Percentiles rank a stretch among this genome's conserved stretches.
These are phyloP conservation scores for Aspergillus thermomutatus DNA, from an alignment of 2,329 filamentous ascomycete genomes.

Conservation along the genomic window DNA sequence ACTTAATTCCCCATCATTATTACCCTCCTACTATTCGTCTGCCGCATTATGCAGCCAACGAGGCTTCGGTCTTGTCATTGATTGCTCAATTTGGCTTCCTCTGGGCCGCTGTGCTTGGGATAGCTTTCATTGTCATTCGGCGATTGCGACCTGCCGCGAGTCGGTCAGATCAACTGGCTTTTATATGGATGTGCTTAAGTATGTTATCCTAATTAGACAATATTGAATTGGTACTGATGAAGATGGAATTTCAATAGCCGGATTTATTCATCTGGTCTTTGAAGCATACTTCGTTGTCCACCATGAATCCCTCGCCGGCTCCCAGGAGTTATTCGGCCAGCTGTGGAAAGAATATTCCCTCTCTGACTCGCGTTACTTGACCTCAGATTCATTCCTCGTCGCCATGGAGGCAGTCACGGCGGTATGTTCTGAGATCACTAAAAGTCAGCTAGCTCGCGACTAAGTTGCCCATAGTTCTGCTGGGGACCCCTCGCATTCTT, in stretches of 20 bases:
- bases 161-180: conserved; percentile 50
- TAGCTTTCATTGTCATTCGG: conserved; percentile 52
- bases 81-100: conserved; percentile 56
- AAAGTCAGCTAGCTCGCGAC: background rate
- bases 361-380: conserved; percentile 80
- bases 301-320: conserved; percentile 57
- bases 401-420: conserved; percentile 77
- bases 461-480: conserved; percentile 33
- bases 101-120: conserved; percentile 52
- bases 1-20: conserved; percentile 54
- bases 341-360: conserved; percentile 88
- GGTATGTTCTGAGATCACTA: conserved; percentile 44
- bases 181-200: conserved; percentile 69
- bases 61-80: conserved; percentile 53
- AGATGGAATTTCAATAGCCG: conserved; percentile 1
- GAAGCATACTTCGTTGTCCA: conserved; percentile 72
- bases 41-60: conserved; percentile 59
- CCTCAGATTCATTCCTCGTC: conserved; percentile 74
- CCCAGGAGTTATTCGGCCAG: conserved; percentile 69
- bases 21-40: conserved; percentile 61
- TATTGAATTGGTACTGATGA: background rate
- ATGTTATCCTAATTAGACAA: conserved; percentile 26
- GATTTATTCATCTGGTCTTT: conserved; percentile 63
- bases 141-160: conserved; percentile 49
- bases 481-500: conserved; percentile 55